Evolutionary conservation across 1,284 basidiomycete species (phyloP).

Genomic region (Cryptococcus sp.): DNA sequence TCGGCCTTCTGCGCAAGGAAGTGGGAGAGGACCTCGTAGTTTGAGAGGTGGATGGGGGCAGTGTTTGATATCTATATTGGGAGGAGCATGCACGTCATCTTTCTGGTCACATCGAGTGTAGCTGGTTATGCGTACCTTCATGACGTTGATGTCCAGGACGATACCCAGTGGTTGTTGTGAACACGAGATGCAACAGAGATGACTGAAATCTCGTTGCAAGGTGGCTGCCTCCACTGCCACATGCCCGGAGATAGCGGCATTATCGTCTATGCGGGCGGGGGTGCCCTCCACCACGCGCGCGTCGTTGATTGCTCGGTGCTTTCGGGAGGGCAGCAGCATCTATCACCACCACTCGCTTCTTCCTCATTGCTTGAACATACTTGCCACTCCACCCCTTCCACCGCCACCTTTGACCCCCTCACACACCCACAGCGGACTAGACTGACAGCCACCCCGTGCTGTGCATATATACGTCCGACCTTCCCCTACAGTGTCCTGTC

Average conservation of each 20-base stretch:
- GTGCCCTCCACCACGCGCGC: slow-evolving; percentile 17
- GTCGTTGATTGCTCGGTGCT: neutral
- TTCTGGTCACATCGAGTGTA: neutral
- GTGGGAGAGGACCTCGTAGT: slow-evolving; percentile 78
- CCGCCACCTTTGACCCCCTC: neutral
- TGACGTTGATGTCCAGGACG: slow-evolving; percentile 3
- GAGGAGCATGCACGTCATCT: neutral
- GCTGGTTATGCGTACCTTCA: slow-evolving; percentile 23
- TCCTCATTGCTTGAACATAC: no score
- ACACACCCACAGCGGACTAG: neutral
- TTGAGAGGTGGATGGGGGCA: slow-evolving; percentile 74
- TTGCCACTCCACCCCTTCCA: neutral
- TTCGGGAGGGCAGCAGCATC: neutral
- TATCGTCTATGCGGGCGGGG: neutral
- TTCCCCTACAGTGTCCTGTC: neutral
- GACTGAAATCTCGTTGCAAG: neutral
- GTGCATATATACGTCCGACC: neutral
- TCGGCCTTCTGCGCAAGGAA: slow-evolving; percentile 66
- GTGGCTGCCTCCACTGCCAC: slow-evolving; percentile 1
- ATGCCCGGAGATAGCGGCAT: neutral
- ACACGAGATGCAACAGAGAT: neutral
- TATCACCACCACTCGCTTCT: no score
- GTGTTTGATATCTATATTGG: slow-evolving; percentile 65
- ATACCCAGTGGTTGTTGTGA: neutral
- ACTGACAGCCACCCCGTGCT: no score